Evolutionary conservation across 257 asterid species (phyloP), one percentile per base, ranked within the genome.

Genomic region (Solanum peruvianum): DNA sequence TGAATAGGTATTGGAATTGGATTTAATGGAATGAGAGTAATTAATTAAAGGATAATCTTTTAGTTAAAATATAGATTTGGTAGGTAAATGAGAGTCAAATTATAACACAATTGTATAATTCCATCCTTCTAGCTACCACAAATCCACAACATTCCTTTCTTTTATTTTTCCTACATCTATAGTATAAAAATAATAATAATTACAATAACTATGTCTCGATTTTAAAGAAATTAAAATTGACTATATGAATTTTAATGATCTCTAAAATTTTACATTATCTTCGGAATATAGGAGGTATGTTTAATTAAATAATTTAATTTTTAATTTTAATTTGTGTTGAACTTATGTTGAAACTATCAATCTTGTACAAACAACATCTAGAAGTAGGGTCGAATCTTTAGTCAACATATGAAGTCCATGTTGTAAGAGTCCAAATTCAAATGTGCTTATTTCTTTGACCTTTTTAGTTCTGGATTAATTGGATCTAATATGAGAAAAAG

Each of bases 171-270:
- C 5, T 33, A n/a, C n/a, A n/a, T n/a, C n/a, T n/a, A n/a, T n/a
- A n/a, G n/a, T n/a, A n/a, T n/a, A n/a, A n/a, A n/a, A n/a, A n/a
- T n/a, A n/a, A 7, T 18, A 47, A 66, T 14, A 71, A 16, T 2
- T 33, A 33, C 1, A 21, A 73, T 23, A 49, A 49, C 60, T 6
- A 42, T 2, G 12, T 2, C n/a, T 8, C 4, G 3, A 76, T 76
- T n/a, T 7, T 0, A n/a, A 23, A 13, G 1, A 76, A 76, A 0
- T 2, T 76, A 3, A 0, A 2, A 1, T 42, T 6, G 12, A 42
- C 4, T 13, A 76, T 41, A 76, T n/a, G 0, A 13, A 76, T 14
- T 4, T 13, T 14, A 42, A 0, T 4, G 4, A 42, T 7, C 23
- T 18, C 10, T 18, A 0, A 25, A 14, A 0, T 9, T 77, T 44